Evolutionary conservation across 192 early-diverging fungal species (phyloP), one percentile per base, ranked within the genome.

Genomic region (Funneliformis geosporum): DNA sequence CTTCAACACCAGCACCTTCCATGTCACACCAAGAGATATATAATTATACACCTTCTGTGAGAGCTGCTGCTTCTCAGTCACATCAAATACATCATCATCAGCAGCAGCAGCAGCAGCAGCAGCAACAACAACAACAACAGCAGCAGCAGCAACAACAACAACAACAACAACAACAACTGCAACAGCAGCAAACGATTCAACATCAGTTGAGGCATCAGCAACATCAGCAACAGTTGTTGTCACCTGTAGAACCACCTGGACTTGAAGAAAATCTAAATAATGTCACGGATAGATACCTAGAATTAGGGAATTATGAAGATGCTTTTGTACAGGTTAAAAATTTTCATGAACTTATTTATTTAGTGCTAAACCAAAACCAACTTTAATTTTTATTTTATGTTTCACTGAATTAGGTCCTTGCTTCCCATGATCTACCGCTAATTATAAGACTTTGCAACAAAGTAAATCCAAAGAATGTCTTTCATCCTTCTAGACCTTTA

Each of bases 401-500:
- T 75, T 60, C 8, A 33, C 67, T 33, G 25, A 10, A 33, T 38
- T 46, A 87, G 80, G 86, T 83, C 23, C 69, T 87, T 43, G 82
- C 84, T 23, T 80, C 83, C 11, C 82, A 82, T 62, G 86, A 87
- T 10, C 40, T 80, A 12, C 73, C 55, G 44, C 11, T 73, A 14
- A 83, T 87, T 1, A 73, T 82, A 4, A 81, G 83, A 12, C 73
- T 85, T 38, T 85, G 84, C 43, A 81, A 59, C 61, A 87, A 84
- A 60, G 76, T 85, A 0, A 82, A 77, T 2, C 86, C 84, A 2
- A 68, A 80, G 28, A 70, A 70, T 9, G 83, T 87, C 8, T 85
- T 87, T 64, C 73, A 55, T 25, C 76, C 81, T 42, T 42, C 80
- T 0, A 81, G 80, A 28, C 42, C 81, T 1, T 71, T 62, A 21